Evolutionary conservation across 768 basidiomycete species (phyloP).

Genomic region (Boletus sp.): DNA sequence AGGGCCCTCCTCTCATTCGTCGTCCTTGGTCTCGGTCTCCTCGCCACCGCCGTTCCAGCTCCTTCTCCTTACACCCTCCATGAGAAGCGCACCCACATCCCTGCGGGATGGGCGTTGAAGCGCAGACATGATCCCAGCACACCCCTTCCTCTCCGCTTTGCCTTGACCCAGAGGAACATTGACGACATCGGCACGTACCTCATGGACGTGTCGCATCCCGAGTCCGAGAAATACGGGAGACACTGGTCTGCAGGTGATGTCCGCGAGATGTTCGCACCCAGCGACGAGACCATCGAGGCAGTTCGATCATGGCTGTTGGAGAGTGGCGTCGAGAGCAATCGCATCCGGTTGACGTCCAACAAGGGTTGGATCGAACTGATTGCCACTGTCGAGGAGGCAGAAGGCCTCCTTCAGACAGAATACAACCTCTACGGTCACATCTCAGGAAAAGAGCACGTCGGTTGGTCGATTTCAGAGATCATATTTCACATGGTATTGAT

Average conservation of each 20-base stretch:
- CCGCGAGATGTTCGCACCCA: conserved; percentile 28
- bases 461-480: conserved; percentile 16
- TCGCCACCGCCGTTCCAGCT: conserved; percentile 15
- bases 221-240: conserved; percentile 30
- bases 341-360: conserved; percentile 19
- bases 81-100: conserved; percentile 37
- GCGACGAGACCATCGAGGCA: conserved; percentile 20
- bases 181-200: conserved; percentile 27
- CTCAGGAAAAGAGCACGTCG: conserved; percentile 27
- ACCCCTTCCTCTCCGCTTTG: conserved; percentile 29
- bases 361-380: conserved; percentile 29
- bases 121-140: conserved; percentile 35
- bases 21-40: conserved; percentile 16
- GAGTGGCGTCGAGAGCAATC: conserved; percentile 23
- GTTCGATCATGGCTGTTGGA: conserved; percentile 30
- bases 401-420: conserved; percentile 31
- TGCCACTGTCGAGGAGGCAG: conserved; percentile 32
- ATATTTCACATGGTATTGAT: background rate
- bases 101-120: conserved; percentile 36
- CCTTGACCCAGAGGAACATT: conserved; percentile 32
- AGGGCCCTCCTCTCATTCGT: conserved; percentile 14
- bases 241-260: conserved; percentile 32
- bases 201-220: conserved; percentile 34
- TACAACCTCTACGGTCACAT: conserved; percentile 33
- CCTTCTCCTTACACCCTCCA: conserved; percentile 32